phyloP scores from a whole-genome alignment of 306 rosid genomes.

The Cucurbita pepo region DNA sequence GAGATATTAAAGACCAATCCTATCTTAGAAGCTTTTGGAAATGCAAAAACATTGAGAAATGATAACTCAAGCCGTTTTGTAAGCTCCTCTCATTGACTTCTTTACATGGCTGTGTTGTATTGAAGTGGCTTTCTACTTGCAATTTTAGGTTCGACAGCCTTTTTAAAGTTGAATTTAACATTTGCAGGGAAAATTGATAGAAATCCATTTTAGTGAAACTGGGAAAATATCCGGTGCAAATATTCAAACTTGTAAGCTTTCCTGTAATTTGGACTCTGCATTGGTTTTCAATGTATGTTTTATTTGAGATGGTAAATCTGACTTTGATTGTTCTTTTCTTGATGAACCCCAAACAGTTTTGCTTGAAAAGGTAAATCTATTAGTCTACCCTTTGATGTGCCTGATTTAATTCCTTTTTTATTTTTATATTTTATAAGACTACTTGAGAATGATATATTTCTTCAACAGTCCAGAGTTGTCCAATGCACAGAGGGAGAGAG shows the following conservation, averaged over 20 bases:
- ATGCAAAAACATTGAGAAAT: slow-evolving; percentile 92
- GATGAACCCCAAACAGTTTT: slow-evolving; percentile 46
- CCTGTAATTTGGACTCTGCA: slow-evolving; percentile 6
- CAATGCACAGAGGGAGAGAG: slow-evolving; percentile 97
- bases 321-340: slow-evolving; percentile 16
- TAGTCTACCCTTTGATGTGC: slow-evolving; percentile 9
- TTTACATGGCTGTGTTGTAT: background rate
- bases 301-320: slow-evolving; percentile 18
- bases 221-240: slow-evolving; percentile 98
- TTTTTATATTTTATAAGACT: background rate
- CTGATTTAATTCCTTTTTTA: background rate
- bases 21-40: slow-evolving; percentile 94
- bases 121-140: background rate
- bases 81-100: slow-evolving; percentile 30
- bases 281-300: background rate
- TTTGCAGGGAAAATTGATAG: slow-evolving; percentile 92
- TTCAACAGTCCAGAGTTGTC: slow-evolving; percentile 89
- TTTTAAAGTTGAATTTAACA: slow-evolving; percentile 11
- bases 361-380: slow-evolving; percentile 77
- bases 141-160: background rate
- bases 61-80: slow-evolving; percentile 99
- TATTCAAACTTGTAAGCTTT: slow-evolving; percentile 79
- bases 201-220: slow-evolving; percentile 92
- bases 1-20: slow-evolving; percentile 97
- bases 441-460: background rate